Conservation (phyloP, 2,329 filamentous ascomycete genomes). For the Alternaria sp. region DNA sequence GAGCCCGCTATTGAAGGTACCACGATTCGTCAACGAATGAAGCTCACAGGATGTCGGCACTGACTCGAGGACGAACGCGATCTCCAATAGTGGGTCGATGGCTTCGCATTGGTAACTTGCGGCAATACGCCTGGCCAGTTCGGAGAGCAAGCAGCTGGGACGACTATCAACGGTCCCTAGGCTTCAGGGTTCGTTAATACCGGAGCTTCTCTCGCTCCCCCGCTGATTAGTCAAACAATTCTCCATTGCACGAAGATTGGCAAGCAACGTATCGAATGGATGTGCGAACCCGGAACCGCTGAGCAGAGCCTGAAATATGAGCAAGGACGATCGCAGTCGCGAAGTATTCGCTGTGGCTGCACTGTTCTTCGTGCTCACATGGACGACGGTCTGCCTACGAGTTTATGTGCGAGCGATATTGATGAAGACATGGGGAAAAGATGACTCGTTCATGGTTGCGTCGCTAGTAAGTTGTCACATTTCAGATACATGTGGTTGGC, state of each 20-base stretch:
- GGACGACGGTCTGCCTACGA: constrained; percentile 49
- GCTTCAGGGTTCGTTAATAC: background rate
- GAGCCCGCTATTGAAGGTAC: background rate
- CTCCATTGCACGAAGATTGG: background rate
- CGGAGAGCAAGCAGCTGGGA: background rate
- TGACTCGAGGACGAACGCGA: constrained; percentile 17
- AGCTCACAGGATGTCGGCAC: constrained; percentile 6
- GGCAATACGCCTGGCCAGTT: background rate
- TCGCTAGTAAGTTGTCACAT: constrained; percentile 39
- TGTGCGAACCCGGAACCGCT: background rate
- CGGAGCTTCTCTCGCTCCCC: background rate
- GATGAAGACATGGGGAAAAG: constrained; percentile 51
- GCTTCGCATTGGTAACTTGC: background rate
- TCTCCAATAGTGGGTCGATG: constrained; percentile 6
- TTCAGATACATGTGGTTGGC: too few species aligned
- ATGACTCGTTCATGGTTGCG: constrained; percentile 53
- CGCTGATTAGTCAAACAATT: background rate
- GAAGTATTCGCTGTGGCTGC: constrained; percentile 43
- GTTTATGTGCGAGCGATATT: constrained; percentile 50
- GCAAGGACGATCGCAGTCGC: constrained; percentile 27
- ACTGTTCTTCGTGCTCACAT: constrained; percentile 52
- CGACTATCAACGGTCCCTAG: constrained; percentile 5
- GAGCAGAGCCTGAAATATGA: constrained; percentile 2
- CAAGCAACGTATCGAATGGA: background rate
- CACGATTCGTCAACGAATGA: constrained; percentile 12